Evolutionary conservation across 169 alveolate genomes (phyloP), one percentile per base, ranked within the genome.

Genomic region (Plasmodium adleri): DNA sequence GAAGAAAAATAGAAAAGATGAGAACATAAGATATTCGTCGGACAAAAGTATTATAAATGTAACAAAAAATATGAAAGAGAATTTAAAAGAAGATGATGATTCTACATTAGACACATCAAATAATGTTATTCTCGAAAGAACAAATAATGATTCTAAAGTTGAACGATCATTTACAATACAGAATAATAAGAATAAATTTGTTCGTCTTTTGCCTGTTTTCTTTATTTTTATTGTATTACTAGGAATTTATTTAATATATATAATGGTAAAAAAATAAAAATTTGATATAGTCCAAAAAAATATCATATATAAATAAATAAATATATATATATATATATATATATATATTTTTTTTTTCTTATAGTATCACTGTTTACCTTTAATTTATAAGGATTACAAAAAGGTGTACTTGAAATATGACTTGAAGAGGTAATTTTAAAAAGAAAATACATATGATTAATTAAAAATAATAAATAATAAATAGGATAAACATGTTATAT

Each of bases 331-430:
- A 49, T 49, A 47, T 1, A 45, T 17, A 2, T 20, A 47, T 22
- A n/a, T n/a, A n/a, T n/a, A n/a, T n/a, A n/a, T 62, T 75, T 50
- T 67, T 22, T 64, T 4, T 78, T 54, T 63, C 58, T 32, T 75
- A 50, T 54, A 78, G 90, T 78, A 78, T 47, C 80, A 78, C 71
- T 78, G 90, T 70, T 58, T 78, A 13, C 90, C 90, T 32, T 60
- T 78, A 32, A 59, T 67, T 8, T 7, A 52, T 58, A 67, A 12
- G 22, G 64, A 60, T 59, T 63, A 78, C 58, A 78, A 60, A 28
- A 78, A 78, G 72, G 90, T 59, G 60, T 78, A 78, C 72, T 17
- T 78, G 56, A 52, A 66, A 6, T 67, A 78, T 59, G 72, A 78
- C 54, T 3, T 24, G 60, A 78, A 78, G 62, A 66, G 90, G 90